Evolutionary conservation across 163 green algal genomes (phyloP), one percentile per base, ranked within the genome.

Genomic region (Volvox carteri): DNA sequence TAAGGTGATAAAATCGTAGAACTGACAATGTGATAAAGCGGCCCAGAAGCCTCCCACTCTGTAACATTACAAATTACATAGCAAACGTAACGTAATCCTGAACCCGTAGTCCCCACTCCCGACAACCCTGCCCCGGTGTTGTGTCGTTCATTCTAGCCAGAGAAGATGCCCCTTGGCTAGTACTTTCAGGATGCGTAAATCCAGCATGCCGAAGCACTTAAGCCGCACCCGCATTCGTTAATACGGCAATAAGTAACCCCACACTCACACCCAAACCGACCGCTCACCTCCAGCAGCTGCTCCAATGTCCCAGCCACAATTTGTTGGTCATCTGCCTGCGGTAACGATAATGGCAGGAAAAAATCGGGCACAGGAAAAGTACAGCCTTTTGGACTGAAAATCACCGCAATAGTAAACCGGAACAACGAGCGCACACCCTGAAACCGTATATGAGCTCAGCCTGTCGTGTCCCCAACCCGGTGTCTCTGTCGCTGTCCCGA

Each of bases 231-330:
- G 7, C 30, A 42, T 21, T 7, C 62, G 30, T 46, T 74, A 44
- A 46, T 30, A 25, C 33, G 3, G 67, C 67, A 35, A 35, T 14
- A 77, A 5, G 1, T 35, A 77, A 28, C n/a, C 65, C 9, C 58
- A 68, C 14, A 28, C 4, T 2, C 44, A 28, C 73, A 81, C 73
- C 4, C 6, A 65, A 2, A 44, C 25, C 42, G 25, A 83, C 48
- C 8, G 39, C 65, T 41, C 83, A 97, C 92, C 7, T 96, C 88
- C 28, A 93, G 25, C 50, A 99, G 91, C 90, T 98, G 84, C 50
- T 90, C 72, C 94, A 99, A 94, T 35, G 91, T 94, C 12, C 95
- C 98, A 33, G 95, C 95, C 62, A 98, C 95, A 30, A 99, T 97
- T 18, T 91, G 75, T 83, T 93, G 88, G 79, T 93, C 90, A 54